These are phyloP conservation scores for Lichtheimia ramosa DNA, from an alignment of 371 early-diverging fungal genomes.

Conservation along the genomic window DNA sequence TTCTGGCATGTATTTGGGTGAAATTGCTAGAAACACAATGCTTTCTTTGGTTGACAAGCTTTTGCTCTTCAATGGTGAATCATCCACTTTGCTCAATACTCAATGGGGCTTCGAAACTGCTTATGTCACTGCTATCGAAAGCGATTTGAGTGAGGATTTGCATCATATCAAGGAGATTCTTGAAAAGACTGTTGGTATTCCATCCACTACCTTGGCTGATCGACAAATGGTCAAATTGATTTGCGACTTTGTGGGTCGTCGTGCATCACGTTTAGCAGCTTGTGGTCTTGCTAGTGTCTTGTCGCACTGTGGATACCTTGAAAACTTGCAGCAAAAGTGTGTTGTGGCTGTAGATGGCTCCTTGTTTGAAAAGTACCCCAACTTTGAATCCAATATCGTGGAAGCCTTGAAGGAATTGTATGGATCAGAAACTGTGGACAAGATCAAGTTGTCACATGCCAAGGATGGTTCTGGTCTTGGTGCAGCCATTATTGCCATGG, in stretches of 20 bases:
- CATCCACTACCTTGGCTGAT: conserved; percentile 72
- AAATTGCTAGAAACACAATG: conserved; percentile 70
- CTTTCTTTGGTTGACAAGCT: conserved; percentile 64
- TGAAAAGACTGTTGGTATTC: conserved; percentile 69
- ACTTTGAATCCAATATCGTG: conserved; percentile 78
- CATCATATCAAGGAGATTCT: conserved; percentile 69
- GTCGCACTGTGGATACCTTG: conserved; percentile 29
- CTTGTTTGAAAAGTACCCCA: conserved; percentile 89
- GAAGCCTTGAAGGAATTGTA: conserved; percentile 70
- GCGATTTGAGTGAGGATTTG: conserved; percentile 71
- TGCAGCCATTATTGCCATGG: conserved; percentile 52
- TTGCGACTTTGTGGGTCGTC: conserved; percentile 81
- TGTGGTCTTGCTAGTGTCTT: conserved; percentile 83
- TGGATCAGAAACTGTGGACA: conserved; percentile 52
- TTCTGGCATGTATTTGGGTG: conserved; percentile 83
- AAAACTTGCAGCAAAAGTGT: conserved; percentile 16
- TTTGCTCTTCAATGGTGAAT: conserved; percentile 53
- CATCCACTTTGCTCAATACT: conserved; percentile 67
- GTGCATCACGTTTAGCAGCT: conserved; percentile 85
- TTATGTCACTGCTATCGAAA: conserved; percentile 88
- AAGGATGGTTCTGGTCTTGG: conserved; percentile 51
- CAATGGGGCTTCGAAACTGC: conserved; percentile 87
- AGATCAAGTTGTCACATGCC: conserved; percentile 40
- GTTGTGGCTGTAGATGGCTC: conserved; percentile 82
- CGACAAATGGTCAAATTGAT: conserved; percentile 80